Percentiles rank a stretch among this genome's conserved stretches.
Evolutionary conservation across 768 basidiomycete species (phyloP).

Genomic region (Hericium alpestre): DNA sequence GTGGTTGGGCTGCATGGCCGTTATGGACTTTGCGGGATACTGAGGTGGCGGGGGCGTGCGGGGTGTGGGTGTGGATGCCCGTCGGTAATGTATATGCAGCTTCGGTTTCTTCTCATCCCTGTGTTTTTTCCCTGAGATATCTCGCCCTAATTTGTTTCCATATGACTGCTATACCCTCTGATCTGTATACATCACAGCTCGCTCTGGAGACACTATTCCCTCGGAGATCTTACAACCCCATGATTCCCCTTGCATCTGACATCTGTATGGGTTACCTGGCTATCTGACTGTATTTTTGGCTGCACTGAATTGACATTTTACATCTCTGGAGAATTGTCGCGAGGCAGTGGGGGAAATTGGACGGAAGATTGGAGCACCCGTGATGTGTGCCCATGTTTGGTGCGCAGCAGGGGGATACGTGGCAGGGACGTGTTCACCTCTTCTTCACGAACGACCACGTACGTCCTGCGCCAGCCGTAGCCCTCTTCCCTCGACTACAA

Average conservation of each 20-base stretch:
- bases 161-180: not conserved
- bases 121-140: not conserved
- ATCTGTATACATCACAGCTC: not conserved
- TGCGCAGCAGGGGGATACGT: not conserved
- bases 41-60: not conserved
- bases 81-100: not conserved
- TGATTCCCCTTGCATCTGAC: not conserved
- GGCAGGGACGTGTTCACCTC: conserved; percentile 6
- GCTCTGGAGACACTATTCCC: not conserved
- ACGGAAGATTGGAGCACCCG: not conserved
- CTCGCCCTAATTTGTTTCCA: not conserved
- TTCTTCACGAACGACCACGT: conserved; percentile 16
- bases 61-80: not conserved
- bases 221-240: too few species aligned
- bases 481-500: conserved; percentile 2
- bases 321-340: not conserved
- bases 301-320: not conserved
- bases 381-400: not conserved
- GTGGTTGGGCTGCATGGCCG: conserved; percentile 44
- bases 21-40: conserved; percentile 28
- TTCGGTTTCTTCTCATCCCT: not conserved
- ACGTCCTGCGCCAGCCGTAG: conserved; percentile 13
- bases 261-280: not conserved
- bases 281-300: not conserved
- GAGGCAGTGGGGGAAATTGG: not conserved